Conservation (phyloP, 257 asterid species). For the Hygrophila difformis region DNA sequence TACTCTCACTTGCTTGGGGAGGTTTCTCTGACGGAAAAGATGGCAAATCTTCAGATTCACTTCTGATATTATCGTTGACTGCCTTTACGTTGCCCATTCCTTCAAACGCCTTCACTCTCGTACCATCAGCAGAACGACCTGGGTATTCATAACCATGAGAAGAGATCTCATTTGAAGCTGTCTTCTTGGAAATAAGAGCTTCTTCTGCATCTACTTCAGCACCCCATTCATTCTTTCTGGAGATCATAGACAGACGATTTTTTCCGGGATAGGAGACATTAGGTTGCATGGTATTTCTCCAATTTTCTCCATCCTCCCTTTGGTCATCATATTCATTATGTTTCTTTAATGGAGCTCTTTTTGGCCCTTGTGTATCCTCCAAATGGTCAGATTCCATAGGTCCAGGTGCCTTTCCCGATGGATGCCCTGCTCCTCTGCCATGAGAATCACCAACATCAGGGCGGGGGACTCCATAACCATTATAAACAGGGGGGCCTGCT, state of each 20-base stretch:
- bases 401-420: conserved; percentile 36
- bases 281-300: conserved; percentile 29
- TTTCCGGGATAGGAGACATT: conserved; percentile 30
- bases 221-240: conserved; percentile 70
- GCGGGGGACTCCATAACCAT: conserved; percentile 48
- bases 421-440: conserved; percentile 40
- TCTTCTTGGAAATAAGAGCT: conserved; percentile 28
- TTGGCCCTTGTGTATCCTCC: conserved; percentile 38
- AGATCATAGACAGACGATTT: conserved; percentile 21
- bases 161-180: conserved; percentile 25
- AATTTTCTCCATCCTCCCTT: conserved; percentile 45
- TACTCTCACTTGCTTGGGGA: conserved; percentile 26
- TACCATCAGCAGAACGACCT: conserved; percentile 28
- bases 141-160: conserved; percentile 27
- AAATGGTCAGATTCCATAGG: conserved; percentile 38
- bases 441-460: conserved; percentile 49
- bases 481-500: conserved; percentile 48
- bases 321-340: conserved; percentile 34
- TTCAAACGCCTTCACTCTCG: conserved; percentile 30
- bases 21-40: conserved; percentile 28
- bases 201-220: conserved; percentile 58
- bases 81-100: conserved; percentile 26
- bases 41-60: conserved; percentile 28
- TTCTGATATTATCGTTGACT: conserved; percentile 30
- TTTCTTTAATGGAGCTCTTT: conserved; percentile 38